Base-by-base conservation (phyloP, 129 eudicot genomes). In the Escallonia rubra region DNA sequence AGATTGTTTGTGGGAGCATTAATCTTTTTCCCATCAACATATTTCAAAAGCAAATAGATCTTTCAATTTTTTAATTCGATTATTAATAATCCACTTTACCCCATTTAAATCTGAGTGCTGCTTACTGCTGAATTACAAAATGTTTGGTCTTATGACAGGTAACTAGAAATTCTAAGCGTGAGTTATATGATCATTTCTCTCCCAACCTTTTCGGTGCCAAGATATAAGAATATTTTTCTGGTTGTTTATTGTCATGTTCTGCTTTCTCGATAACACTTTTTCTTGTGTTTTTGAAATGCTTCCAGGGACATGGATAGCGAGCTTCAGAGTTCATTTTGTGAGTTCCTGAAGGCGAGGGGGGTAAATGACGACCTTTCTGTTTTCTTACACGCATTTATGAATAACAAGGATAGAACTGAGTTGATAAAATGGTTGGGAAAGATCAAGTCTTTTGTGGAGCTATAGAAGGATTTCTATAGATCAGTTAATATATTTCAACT, bases 361-460 rank as follows among this genome's bases (percentile, higher is more conserved):
- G 76, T 87, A 65, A 69, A 77, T 41, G 63, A 74, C 14, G 84
- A 79, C 14, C 86, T 87, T 63, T 74, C 84, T 58, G 8, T 39
- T 54, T 88, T 88, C 77, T 80, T 88, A 80, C 91, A 88, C 78
- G 76, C 68, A 51, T 82, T 76, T 71, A 87, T 88, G 77, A 67
- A 59, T 80, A 88, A 85, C 76, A 88, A 88, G 71, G 89, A 88
- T 70, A 85, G 72, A 69, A 67, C 59, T 6, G 91, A 88, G 72
- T 83, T 79, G 46, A 76, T 79, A 15, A 67, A 68, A 45, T 74
- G 91, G 79, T 70, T 88, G 59, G 63, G 66, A 72, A 81, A 64
- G 41, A 76, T 84, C 57, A 59, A 67, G 66, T 74, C 82, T 47
- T 79, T 71, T 48, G 12, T 88, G 6, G 80, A 74, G 57, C 67